Base-by-base conservation (phyloP, 2,329 filamentous ascomycete species). In the Dactylonectria macrodidyma region DNA sequence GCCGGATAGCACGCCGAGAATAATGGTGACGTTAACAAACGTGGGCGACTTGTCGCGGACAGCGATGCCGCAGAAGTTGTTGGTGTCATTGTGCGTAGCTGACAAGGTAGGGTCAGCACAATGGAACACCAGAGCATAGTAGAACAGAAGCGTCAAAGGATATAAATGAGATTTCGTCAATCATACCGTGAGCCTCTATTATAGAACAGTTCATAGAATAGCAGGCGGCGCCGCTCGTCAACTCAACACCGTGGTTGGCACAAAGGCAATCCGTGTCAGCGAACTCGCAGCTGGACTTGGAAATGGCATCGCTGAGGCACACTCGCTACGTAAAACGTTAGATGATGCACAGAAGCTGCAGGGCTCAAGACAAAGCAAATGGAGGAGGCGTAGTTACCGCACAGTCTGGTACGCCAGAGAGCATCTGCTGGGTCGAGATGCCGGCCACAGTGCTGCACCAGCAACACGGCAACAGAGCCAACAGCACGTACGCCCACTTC, bases 241-340 rank as follows among this genome's bases (percentile, higher is more conserved):
- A 64, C 6, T 75, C 71, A 7, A 56, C 44, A 41, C 67, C 36
- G 8, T 44, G 4, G 11, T 68, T 62, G 1, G 69, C 47, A 48
- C 75, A 76, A 16, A 78, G 56, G 34, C 77, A 78, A 2, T 65
- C 65, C 22, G 70, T 60, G 19, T 78, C 71, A 44, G 67, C 67
- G 2, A 62, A 61, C 12, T 67, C 57, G 47, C 76, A 78, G 38
- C 48, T 63, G 19, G 71, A 71, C 5, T 51, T 59, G 19, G 47
- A 44, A 36, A 74, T 48, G n/a, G 72, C 66, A 44, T 67, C 57
- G 61, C 48, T 59, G 46, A 73, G 61, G 50, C 72, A 74, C 12
- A 60, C 55, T 19, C 54, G 46, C 72, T 74, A 26, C 2, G n/a
- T 26, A 30, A n/a, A 14, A 10, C 3, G 12, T 75, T 30, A 30